Evolutionary conservation across 495 filamentous ascomycete genomes (phyloP).

Genomic region (Staphylotrichum longicolle): DNA sequence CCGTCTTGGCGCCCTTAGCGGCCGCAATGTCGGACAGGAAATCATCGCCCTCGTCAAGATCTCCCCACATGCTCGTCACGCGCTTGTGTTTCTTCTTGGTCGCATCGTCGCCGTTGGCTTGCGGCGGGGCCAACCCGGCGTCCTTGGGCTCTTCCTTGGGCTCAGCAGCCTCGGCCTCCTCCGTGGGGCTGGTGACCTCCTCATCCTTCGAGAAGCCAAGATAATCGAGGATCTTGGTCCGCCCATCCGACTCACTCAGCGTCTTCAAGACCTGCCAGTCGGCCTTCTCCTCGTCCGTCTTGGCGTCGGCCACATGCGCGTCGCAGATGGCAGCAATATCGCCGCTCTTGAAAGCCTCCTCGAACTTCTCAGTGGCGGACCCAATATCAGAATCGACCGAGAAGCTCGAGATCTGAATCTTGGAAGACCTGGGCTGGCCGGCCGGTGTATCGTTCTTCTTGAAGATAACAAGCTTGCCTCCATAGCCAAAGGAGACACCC

Average conservation of each 20-base stretch:
- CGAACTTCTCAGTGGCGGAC: slow-evolving; percentile 79
- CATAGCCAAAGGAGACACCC: slow-evolving; percentile 92
- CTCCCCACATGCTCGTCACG: slow-evolving; percentile 48
- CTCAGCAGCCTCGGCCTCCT: slow-evolving; percentile 32
- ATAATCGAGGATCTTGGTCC: slow-evolving; percentile 77
- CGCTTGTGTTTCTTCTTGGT: slow-evolving; percentile 42
- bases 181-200: slow-evolving; percentile 48
- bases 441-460: slow-evolving; percentile 54
- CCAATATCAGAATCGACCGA: slow-evolving; percentile 85
- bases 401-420: slow-evolving; percentile 78
- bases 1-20: slow-evolving; percentile 52
- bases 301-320: slow-evolving; percentile 66
- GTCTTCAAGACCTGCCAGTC: slow-evolving; percentile 94
- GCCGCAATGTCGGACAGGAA: slow-evolving; percentile 73
- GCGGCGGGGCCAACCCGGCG: slow-evolving; percentile 44
- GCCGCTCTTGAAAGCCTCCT: slow-evolving; percentile 73
- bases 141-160: slow-evolving; percentile 42
- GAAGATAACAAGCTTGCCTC: slow-evolving; percentile 85
- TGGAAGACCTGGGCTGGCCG: slow-evolving; percentile 64
- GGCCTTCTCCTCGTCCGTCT: slow-evolving; percentile 83
- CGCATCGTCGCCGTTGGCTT: slow-evolving; percentile 34
- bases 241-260: slow-evolving; percentile 75
- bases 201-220: slow-evolving; percentile 74
- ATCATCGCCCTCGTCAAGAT: slow-evolving; percentile 72
- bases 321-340: slow-evolving; percentile 79